Conservation (phyloP, 2,329 filamentous ascomycete genomes). For the Diaporthe vexans region DNA sequence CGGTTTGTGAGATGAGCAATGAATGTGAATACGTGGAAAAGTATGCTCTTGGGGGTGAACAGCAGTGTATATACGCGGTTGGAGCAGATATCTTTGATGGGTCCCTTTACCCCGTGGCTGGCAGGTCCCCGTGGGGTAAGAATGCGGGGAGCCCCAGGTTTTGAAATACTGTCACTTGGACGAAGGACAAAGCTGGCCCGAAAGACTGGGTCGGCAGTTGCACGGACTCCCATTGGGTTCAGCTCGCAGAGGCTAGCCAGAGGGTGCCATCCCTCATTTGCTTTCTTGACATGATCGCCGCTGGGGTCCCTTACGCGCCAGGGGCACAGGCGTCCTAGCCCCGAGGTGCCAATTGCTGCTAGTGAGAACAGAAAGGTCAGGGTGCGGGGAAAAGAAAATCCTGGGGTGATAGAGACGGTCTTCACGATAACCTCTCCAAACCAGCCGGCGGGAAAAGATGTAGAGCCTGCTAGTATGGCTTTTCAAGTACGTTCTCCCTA, state of each 20-base stretch:
- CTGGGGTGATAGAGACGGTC: neutral
- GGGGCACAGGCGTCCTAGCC: conserved; percentile 25
- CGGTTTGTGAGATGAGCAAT: too few species aligned
- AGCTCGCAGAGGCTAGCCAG: neutral
- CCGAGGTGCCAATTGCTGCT: conserved; percentile 4
- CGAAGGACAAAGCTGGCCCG: conserved; percentile 1
- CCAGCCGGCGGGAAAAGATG: neutral
- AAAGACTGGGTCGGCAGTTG: conserved; percentile 26
- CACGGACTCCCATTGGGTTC: conserved; percentile 26
- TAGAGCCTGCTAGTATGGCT: neutral
- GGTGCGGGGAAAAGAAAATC: conserved; percentile 20
- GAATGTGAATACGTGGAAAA: neutral
- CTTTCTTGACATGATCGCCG: conserved; percentile 9
- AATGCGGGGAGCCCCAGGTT: conserved; percentile 13
- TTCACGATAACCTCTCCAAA: conserved; percentile 1
- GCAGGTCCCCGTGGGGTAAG: conserved; percentile 21
- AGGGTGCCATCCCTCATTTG: conserved; percentile 14
- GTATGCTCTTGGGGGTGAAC: neutral
- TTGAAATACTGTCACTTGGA: neutral
- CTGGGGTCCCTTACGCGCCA: conserved; percentile 16
- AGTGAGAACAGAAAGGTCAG: neutral
- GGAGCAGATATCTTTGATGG: neutral
- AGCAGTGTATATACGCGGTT: neutral
- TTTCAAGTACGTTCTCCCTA: neutral
- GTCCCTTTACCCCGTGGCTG: neutral